These are phyloP conservation scores for Fusarium caatingaense DNA, from an alignment of 2,329 filamentous ascomycete genomes.

Conservation along the genomic window DNA sequence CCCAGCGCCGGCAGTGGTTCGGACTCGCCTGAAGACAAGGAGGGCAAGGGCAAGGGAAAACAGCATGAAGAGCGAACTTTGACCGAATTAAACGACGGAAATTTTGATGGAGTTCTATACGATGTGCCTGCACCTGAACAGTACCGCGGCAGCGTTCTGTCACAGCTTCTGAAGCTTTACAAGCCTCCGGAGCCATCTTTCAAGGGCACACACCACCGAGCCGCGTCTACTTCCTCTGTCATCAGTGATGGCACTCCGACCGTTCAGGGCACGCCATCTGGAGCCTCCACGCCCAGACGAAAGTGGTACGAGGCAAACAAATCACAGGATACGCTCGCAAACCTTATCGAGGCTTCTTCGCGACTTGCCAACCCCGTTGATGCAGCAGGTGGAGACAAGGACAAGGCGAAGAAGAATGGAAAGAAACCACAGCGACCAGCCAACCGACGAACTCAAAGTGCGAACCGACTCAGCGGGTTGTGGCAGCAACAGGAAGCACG, in stretches of 20 bases:
- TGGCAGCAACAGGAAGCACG: slow-evolving; percentile 59
- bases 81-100: slow-evolving; percentile 53
- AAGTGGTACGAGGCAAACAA: slow-evolving; percentile 63
- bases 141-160: slow-evolving; percentile 59
- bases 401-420: slow-evolving; percentile 31
- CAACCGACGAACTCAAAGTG: slow-evolving; percentile 53
- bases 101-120: slow-evolving; percentile 55
- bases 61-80: slow-evolving; percentile 36
- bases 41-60: slow-evolving; percentile 16
- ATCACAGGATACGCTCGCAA: slow-evolving; percentile 60
- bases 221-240: slow-evolving; percentile 44
- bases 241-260: slow-evolving; percentile 50
- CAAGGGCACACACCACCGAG: slow-evolving; percentile 39
- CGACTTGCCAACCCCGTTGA: slow-evolving; percentile 53
- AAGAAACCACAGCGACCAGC: slow-evolving; percentile 49
- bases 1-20: slow-evolving; percentile 16
- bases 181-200: slow-evolving; percentile 51
- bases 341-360: slow-evolving; percentile 60
- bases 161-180: slow-evolving; percentile 60
- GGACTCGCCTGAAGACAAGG: slow-evolving; percentile 11
- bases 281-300: slow-evolving; percentile 56
- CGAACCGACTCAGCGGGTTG: slow-evolving; percentile 52
- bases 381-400: slow-evolving; percentile 19
- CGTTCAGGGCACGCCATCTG: slow-evolving; percentile 52
- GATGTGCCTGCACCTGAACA: slow-evolving; percentile 55